These are phyloP conservation scores for Trichomonascaceae sp. DNA, from an alignment of 1,139 yeast genomes.

Conservation along the genomic window DNA sequence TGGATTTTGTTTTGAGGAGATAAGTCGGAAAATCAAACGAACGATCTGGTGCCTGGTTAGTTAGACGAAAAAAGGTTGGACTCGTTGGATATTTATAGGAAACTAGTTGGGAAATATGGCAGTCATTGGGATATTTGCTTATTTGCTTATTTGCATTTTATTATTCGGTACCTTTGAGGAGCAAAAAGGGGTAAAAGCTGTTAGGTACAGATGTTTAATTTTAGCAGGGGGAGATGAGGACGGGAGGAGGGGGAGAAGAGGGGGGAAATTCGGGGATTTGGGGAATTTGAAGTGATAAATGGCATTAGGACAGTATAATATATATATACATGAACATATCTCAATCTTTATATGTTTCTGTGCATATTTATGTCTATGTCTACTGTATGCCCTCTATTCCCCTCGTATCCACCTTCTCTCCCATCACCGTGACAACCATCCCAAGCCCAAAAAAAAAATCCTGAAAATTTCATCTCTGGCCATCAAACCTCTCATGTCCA, in stretches of 20 bases:
- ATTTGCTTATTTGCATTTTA: too few relatives aligned
- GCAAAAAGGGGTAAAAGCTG: background rate
- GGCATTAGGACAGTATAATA: background rate
- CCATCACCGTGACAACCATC: background rate
- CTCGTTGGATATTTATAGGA: background rate
- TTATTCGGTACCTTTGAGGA: background rate
- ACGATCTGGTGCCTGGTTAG: too few relatives aligned
- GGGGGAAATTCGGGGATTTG: too few relatives aligned
- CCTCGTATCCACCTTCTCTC: background rate
- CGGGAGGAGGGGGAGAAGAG: too few relatives aligned
- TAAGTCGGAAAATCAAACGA: background rate
- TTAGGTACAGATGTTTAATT: background rate
- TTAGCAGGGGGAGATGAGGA: too few relatives aligned
- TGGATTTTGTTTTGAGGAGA: background rate
- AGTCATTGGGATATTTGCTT: background rate
- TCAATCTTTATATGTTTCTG: too few relatives aligned
- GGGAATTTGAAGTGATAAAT: too few relatives aligned
- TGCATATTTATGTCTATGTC: background rate
- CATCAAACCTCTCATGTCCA: conserved; percentile 6
- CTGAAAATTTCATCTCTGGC: background rate
- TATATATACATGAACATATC: too few relatives aligned
- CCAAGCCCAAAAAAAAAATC: too few relatives aligned
- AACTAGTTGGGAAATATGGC: background rate
- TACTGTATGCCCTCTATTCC: too few relatives aligned
- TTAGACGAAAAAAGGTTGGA: background rate